Base-by-base conservation (phyloP, 2,329 filamentous ascomycete species). In the Leptographium radiaticola region DNA sequence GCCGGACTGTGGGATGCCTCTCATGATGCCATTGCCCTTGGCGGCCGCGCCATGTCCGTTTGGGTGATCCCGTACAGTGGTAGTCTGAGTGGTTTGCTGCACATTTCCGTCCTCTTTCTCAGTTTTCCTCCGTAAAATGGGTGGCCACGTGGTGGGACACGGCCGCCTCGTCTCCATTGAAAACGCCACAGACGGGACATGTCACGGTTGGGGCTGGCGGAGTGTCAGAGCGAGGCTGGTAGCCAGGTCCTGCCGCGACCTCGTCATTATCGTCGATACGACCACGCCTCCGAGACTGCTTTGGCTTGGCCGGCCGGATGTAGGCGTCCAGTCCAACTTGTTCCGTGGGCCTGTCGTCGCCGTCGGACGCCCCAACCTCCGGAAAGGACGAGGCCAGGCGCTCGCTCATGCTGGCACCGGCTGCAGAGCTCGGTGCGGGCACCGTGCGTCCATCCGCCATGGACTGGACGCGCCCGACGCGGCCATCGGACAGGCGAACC, bases 391-490 rank as follows among this genome's bases (percentile, higher is more conserved):
- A 48, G 12, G 2, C 33, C 1, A 36, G 6, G 10, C 44, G 6
- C 25, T 25, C 4, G 36, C 30, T 8, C n/a, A 16, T 11, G 38
- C 38, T 9, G 61, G 2, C 45, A 30, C 43, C 47, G 16, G 49
- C 38, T 43, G 56, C 57, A 46, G 6, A 11, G 9, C 33, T 12
- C 9, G 15, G 31, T 20, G 33, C 10, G 4, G 30, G 36, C n/a
- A 4, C 25, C 10, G 45, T 8, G 18, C 15, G 7, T 20, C 33
- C 46, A 11, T 63, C 53, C 16, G 67, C 71, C 66, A 87, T 74
- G 46, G 74, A 71, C 66, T 90, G 87, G 33, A 91, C 87, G 16
- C 87, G 71, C 2, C 87, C 87, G 3, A 91, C 79, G 31, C 84
- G 75, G 1, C 86, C 86, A 64, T 87, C 84, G 1, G 71, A 69